Base-by-base conservation (phyloP, 108 stramenopile species). In the Pseudonitzschia multiseries region DNA sequence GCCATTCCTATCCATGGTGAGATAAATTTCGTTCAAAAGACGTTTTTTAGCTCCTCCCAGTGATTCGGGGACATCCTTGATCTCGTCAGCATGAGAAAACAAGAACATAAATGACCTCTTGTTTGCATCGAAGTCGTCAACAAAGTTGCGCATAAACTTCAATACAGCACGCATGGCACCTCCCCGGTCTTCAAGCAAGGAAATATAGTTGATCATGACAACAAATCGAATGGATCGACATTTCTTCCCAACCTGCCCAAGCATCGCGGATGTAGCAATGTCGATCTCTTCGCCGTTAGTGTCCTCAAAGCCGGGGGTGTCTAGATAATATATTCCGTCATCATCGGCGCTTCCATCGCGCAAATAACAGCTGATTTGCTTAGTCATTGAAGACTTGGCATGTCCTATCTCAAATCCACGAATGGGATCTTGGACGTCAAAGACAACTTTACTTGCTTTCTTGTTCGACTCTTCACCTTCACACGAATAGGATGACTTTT, bases 181-280 rank as follows among this genome's bases (percentile, higher is more conserved):
- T 15, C 87, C 87, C 21, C 87, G 84, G 62, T 84, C 82, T 72
- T 87, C 86, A 6, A 87, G 69, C 50, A 87, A 74, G 24, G 86
- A 85, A 24, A 71, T 73, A 44, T 82, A 87, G 57, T 87, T 77
- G 53, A 85, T 83, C 26, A 87, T 21, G 62, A 87, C 48, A 20
- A 85, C 78, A 67, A 87, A 85, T 14, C 73, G 79, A 10, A 87
- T 68, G 56, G 79, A 75, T 57, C 68, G 78, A 59, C 79, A 80
- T 51, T 74, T 53, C 70, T 83, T 83, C 56, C 82, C 84, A 52
- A 87, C 84, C 33, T 83, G 77, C 42, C 72, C 75, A 3, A 87
- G 61, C 63, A 87, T 73, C 36, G 78, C 77, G 21, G 80, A 83
- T 33, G 87, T 87, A 6, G 84, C 84, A 79, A 87, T 85, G 72